A percentile compares a stretch with the other conserved stretches of the same genome.
Evolutionary conservation across 768 basidiomycete species (phyloP).

Genomic region (Amanita inopinata): DNA sequence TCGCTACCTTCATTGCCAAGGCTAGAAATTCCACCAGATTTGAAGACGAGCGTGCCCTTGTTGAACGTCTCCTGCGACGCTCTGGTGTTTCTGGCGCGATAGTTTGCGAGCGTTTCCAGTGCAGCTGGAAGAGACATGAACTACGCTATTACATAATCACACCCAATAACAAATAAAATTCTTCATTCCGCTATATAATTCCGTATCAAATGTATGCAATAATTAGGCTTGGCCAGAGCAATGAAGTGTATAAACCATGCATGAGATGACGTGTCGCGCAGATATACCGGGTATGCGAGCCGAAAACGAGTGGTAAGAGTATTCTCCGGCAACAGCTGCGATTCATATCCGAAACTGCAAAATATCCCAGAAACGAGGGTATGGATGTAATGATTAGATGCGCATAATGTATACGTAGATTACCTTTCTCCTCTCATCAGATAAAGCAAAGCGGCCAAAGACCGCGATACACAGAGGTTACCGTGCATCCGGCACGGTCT

Average conservation of each 20-base stretch:
- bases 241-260: constrained; percentile 5
- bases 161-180: no score
- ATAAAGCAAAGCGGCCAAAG: not conserved
- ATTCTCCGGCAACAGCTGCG: not conserved
- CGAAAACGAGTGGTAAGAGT: constrained; percentile 2
- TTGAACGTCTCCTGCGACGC: constrained; percentile 53
- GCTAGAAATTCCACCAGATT: constrained; percentile 31
- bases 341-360: not conserved
- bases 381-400: constrained; percentile 4
- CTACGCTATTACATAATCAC: no score
- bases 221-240: not conserved
- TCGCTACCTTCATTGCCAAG: constrained; percentile 49
- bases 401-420: constrained; percentile 1
- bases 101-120: constrained; percentile 43
- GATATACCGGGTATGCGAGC: not conserved
- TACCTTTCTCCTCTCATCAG: constrained; percentile 1
- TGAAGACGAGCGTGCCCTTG: constrained; percentile 40
- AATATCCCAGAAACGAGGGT: constrained; percentile 5
- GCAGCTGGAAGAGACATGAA: constrained; percentile 40
- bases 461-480: not conserved
- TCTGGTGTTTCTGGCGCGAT: constrained; percentile 39
- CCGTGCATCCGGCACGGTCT: constrained; percentile 4
- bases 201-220: no score
- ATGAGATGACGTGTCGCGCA: constrained; percentile 3
- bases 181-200: not conserved